A percentile compares a stretch with the other conserved stretches of the same genome.
Evolutionary conservation across 2,329 filamentous ascomycete genomes (phyloP).

Genomic region (Ophiocordyceps polyrhachis-furcata): DNA sequence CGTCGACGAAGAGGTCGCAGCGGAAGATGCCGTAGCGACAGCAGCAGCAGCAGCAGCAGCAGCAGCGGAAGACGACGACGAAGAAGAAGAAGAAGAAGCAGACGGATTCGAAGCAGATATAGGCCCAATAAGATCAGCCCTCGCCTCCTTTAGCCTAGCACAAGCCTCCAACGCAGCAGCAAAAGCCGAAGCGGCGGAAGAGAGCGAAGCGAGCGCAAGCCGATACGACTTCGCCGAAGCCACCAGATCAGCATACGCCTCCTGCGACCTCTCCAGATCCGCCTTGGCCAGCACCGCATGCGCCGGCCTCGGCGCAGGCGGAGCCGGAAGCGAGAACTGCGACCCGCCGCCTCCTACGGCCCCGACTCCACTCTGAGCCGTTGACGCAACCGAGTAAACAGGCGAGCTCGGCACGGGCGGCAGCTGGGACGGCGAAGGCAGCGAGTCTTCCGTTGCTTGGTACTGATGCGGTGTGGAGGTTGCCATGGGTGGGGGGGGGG

Average conservation of each 20-base stretch:
- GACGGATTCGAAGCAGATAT: neutral
- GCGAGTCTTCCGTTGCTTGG: constrained; percentile 16
- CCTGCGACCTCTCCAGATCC: constrained; percentile 44
- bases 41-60: neutral
- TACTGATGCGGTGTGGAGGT: neutral
- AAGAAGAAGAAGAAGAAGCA: neutral
- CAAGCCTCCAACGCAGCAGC: constrained; percentile 47
- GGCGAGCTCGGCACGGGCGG: constrained; percentile 44
- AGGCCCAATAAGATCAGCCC: constrained; percentile 34
- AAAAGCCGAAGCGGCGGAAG: constrained; percentile 42
- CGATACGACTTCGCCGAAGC: constrained; percentile 45
- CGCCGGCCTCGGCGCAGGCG: constrained; percentile 37
- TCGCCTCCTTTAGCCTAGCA: constrained; percentile 48
- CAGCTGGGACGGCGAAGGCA: constrained; percentile 35
- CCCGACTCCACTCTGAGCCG: constrained; percentile 30
- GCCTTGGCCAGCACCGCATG: constrained; percentile 42
- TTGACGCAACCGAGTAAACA: constrained; percentile 44
- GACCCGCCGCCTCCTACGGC: constrained; percentile 12
- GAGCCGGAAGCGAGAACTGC: constrained; percentile 37
- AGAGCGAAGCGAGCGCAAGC: constrained; percentile 39
- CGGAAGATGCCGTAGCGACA: neutral
- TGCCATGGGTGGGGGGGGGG: too few species aligned
- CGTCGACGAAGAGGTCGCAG: constrained; percentile 7
- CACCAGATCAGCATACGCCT: constrained; percentile 42
- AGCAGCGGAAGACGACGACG: too few species aligned